Evolutionary conservation across 1,284 basidiomycete genomes (phyloP), one percentile per base, ranked within the genome.

Genomic region (Exobasidium rhododendri): DNA sequence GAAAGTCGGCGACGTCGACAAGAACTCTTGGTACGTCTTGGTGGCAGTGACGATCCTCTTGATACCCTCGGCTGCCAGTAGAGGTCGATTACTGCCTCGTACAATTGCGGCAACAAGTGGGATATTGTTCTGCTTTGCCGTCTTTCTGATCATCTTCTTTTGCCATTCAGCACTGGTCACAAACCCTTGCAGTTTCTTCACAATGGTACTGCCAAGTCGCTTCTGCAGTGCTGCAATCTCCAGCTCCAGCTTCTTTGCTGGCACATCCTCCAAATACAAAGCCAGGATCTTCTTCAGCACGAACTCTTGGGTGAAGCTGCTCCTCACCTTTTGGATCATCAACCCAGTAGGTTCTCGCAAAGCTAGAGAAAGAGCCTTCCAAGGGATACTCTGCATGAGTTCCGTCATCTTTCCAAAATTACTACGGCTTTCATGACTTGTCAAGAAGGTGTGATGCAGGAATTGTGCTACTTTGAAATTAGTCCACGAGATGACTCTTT

Each of bases 81-180:
- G 71, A 31, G 75, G 76, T 54, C 69, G 64, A 45, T 78, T 75
- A 5, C 69, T 71, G 31, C 76, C 72, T 44, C 76, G 69, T 2
- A 71, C 70, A 56, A 78, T 78, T 17, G 76, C 76, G 10, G 75
- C 71, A 6, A 78, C 76, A 7, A 78, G 68, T 20, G 76, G 75
- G 17, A 78, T 77, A 46, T 67, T 69, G 4, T 71, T 69, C 45
- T 61, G 65, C 40, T 67, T 60, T 3, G 76, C 73, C 45, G 75
- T 71, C 56, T 70, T 65, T 24, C 76, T 71, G 49, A 78, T 69
- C 43, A 78, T 66, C 35, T 75, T 69, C 71, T 78, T 78, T 47
- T 71, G 51, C 47, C 74, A 69, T 59, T 70, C 75, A 3, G 71
- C 69, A 30, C 65, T 70, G 29, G 74, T 67, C 32, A 74, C 75